Base-by-base conservation (phyloP, 2,329 filamentous ascomycete species). In the Fusarium pseudoanthophilum region DNA sequence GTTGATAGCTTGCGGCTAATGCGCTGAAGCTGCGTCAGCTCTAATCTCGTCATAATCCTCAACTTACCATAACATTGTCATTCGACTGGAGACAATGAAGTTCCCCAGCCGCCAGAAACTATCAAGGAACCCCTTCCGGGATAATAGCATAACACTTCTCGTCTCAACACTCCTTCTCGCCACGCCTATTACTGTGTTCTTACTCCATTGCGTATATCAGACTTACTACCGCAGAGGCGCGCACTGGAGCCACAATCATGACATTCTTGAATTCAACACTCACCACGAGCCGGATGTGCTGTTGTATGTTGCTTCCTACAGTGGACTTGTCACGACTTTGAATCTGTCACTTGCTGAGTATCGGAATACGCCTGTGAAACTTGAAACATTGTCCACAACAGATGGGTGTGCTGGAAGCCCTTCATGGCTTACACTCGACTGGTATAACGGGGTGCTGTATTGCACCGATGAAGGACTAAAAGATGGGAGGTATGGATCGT, bases 401-500 rank as follows among this genome's bases (percentile, higher is more conserved):
- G 83, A 82, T 58, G 82, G 81, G 39, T 92, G 90, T 79, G 87
- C 84, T 15, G 80, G 83, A 4, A 87, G 85, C 67, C 87, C 90
- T 10, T 87, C 89, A 16, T 92, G 90, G 90, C 81, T 92, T 64
- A 87, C 88, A 26, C 83, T 90, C 26, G 87, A 90, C 77, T 79
- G 83, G 64, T 76, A 82, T 51, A 84, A 85, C 68, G 82, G 83
- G 28, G 79, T 85, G 18, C 82, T 92, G 16, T 90, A 88, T 81
- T 92, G 90, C 80, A 75, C 89, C 49, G 87, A 92, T 73, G 91
- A 92, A 82, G 88, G 85, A 28, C 80, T 86, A 49, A 78, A 79
- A 28, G 72, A 79, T 9, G 77, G 81, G n/a, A 84, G 28, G 36
- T 59, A 88, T 69, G 88, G 87, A 57, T 84, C 85, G 4, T 79